Evolutionary conservation across 257 asterid species (phyloP), one percentile per base, ranked within the genome.

Genomic region (Primulina tabacum): DNA sequence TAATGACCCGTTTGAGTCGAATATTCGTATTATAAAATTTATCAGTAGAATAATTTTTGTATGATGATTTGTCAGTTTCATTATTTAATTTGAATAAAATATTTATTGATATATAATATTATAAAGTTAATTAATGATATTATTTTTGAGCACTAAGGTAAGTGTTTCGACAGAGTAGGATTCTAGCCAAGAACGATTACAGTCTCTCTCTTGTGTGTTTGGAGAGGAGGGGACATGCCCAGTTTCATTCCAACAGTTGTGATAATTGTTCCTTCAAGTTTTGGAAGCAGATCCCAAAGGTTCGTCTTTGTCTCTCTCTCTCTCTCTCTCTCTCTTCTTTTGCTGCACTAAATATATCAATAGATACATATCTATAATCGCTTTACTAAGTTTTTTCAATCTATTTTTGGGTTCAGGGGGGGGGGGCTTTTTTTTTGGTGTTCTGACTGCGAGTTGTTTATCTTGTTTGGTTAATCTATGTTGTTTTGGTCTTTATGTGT

Each of bases 231-330:
- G 29, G 26, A 20, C 30, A 24, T 57, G 62, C 11, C 62, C 30
- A n/a, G 26, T n/a, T n/a, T 20, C 62, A n/a, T 20, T 78, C 83
- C 81, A 75, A 73, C 87, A 80, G 63, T 33, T 73, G 71, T 64
- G 73, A 60, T 75, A 55, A 69, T 70, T 80, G 79, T 75, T 73
- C 73, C 73, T 80, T 67, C 76, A 60, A 28, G 35, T 68, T 40
- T 58, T 77, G 73, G 72, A 82, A 72, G 70, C 84, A 70, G 83
- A 82, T 77, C 84, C 79, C 76, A 65, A 76, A 83, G 85, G 87
- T 80, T 37, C 21, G 28, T 68, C 47, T 68, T 71, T 65, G 35
- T 61, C 16, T 61, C 64, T 60, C 33, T n/a, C 26, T 53, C 70
- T 71, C 40, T 61, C 16, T 61, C 64, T 60, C 33, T n/a, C 26